These are phyloP conservation scores for Capsella bursapastoris DNA, from an alignment of 345 rosid species.

Conservation along the genomic window DNA sequence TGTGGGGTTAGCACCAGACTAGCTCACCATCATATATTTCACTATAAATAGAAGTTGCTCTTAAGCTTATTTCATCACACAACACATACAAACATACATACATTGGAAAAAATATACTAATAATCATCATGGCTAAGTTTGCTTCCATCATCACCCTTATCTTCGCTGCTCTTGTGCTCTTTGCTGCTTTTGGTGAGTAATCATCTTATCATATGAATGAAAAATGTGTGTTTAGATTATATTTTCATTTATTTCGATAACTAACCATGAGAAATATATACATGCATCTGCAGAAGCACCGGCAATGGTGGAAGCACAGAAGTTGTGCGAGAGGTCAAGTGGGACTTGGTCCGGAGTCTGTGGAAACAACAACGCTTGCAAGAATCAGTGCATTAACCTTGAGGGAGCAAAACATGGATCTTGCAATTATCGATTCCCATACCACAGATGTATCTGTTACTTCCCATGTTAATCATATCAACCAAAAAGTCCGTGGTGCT, in stretches of 20 bases:
- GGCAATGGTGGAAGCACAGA: conserved; percentile 8
- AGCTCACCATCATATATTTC: neutral
- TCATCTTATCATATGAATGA: neutral
- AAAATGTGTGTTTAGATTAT: neutral
- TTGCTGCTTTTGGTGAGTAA: conserved; percentile 15
- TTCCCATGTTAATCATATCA: neutral
- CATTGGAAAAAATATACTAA: neutral
- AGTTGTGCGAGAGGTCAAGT: neutral
- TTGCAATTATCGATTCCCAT: neutral
- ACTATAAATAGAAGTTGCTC: neutral
- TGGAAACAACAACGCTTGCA: neutral
- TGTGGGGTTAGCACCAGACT: neutral
- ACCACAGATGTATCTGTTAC: neutral
- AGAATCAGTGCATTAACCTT: conserved; percentile 46
- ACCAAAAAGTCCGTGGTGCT: neutral
- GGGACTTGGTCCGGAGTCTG: neutral
- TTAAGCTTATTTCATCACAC: neutral
- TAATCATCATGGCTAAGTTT: neutral
- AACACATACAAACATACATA: neutral
- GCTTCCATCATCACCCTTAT: conserved; percentile 5
- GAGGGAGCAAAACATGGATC: conserved; percentile 13
- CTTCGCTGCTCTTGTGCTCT: conserved; percentile 2
- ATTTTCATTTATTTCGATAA: neutral
- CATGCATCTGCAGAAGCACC: neutral
- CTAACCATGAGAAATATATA: neutral